Evolutionary conservation across 2,329 filamentous ascomycete genomes (phyloP).

Genomic region (Gaeumannomyces sp.): DNA sequence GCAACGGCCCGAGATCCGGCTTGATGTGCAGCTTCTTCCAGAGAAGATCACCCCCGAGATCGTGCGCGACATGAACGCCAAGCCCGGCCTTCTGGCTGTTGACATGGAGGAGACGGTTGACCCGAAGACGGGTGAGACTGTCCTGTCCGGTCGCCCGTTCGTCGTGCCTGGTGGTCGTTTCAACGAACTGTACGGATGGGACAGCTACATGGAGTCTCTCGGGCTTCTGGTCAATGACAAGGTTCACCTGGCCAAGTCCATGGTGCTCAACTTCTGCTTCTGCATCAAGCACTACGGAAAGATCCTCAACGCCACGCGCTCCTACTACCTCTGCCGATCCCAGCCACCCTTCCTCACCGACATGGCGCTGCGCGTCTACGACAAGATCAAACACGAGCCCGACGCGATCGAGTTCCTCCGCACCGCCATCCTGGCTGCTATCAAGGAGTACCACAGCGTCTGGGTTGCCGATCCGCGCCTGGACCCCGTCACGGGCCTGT

Average conservation of each 20-base stretch:
- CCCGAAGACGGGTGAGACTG: conserved; percentile 60
- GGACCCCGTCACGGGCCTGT: conserved; percentile 72
- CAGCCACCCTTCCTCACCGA: conserved; percentile 97
- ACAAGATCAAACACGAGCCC: conserved; percentile 82
- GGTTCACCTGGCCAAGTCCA: conserved; percentile 81
- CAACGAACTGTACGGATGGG: conserved; percentile 98
- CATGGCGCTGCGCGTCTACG: conserved; percentile 91
- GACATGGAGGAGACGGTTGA: conserved; percentile 76
- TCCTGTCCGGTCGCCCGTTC: conserved; percentile 77
- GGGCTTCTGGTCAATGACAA: conserved; percentile 82
- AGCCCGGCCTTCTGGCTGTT: conserved; percentile 82
- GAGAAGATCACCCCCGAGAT: conserved; percentile 74
- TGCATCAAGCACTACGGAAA: conserved; percentile 98
- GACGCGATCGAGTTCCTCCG: conserved; percentile 76
- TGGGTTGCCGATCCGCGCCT: conserved; percentile 76
- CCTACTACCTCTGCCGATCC: conserved; percentile 90
- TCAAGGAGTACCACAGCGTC: conserved; percentile 92
- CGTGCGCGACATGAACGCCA: conserved; percentile 76
- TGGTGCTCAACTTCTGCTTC: conserved; percentile 97
- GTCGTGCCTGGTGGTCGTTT: conserved; percentile 97
- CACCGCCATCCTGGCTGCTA: conserved; percentile 76
- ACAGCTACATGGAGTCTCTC: conserved; percentile 96
- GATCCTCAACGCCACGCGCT: conserved; percentile 92
- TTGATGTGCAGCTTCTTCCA: conserved; percentile 79
- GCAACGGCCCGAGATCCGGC: conserved; percentile 72